Evolutionary conservation across 768 basidiomycete genomes (phyloP).

Genomic region (Saitozyma podzolica): DNA sequence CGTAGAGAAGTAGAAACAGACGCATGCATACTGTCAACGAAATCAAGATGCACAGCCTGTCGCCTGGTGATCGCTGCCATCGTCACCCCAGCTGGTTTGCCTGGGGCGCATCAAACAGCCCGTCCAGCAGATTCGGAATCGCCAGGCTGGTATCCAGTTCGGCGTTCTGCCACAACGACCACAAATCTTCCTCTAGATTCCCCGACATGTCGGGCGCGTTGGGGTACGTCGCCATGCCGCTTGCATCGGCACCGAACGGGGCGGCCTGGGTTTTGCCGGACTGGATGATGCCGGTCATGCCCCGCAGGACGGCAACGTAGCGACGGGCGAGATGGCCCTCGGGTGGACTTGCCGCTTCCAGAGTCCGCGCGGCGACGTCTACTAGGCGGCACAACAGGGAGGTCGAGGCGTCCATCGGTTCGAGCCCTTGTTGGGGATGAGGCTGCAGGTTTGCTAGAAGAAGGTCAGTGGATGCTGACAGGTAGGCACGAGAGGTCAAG

Average conservation of each 20-base stretch:
- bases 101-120: too few relatives aligned
- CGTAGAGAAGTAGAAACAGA: too few relatives aligned
- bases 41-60: too few relatives aligned
- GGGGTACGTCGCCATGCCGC: background rate
- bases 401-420: background rate
- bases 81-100: too few relatives aligned
- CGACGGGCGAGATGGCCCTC: slow-evolving; percentile 10
- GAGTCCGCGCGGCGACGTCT: slow-evolving; percentile 12
- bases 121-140: slow-evolving; percentile 1
- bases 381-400: slow-evolving; percentile 15
- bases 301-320: slow-evolving; percentile 11
- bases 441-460: too few relatives aligned
- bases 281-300: slow-evolving; percentile 10
- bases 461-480: too few relatives aligned
- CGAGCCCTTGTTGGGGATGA: background rate
- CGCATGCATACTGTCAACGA: too few relatives aligned
- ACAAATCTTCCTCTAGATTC: slow-evolving; percentile 9
- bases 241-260: background rate
- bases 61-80: too few relatives aligned
- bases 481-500: too few relatives aligned
- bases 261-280: background rate
- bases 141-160: slow-evolving; percentile 14
- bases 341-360: slow-evolving; percentile 6
- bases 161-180: slow-evolving; percentile 14
- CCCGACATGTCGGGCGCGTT: too few relatives aligned